These are phyloP conservation scores for Neurospora pannonica DNA, from an alignment of 495 filamentous ascomycete species.

Conservation along the genomic window DNA sequence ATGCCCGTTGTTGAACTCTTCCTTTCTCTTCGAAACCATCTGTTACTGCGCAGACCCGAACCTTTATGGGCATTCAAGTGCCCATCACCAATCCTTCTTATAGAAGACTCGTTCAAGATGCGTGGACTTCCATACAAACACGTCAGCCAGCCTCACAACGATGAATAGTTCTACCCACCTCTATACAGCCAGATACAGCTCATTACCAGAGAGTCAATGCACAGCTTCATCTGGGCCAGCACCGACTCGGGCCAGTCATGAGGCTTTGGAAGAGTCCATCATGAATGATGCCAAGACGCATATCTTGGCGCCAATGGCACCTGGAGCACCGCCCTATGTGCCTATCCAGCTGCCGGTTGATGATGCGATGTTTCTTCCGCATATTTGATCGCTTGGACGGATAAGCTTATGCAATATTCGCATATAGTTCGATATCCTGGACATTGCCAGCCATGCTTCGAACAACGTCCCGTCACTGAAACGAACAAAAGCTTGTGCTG, in stretches of 20 bases:
- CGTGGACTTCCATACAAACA: not conserved
- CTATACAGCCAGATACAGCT: not conserved
- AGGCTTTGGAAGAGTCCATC: not conserved
- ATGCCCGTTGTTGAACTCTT: not conserved
- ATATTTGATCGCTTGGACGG: not conserved
- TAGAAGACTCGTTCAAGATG: not conserved
- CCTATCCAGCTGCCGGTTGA: not conserved
- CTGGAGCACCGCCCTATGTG: not conserved
- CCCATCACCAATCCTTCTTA: not conserved
- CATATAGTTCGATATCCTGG: not conserved
- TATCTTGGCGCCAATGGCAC: not conserved
- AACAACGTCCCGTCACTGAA: not conserved
- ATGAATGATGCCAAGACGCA: not conserved
- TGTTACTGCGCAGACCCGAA: not conserved
- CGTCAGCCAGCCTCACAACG: not conserved
- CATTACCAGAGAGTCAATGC: not conserved
- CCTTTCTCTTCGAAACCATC: not conserved
- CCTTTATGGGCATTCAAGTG: not conserved
- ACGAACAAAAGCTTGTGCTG: not conserved
- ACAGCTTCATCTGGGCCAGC: not conserved
- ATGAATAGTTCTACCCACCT: not conserved
- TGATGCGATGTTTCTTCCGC: not conserved
- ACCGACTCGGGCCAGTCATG: not conserved
- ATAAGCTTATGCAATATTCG: not conserved
- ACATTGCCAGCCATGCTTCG: not conserved